Conservation (phyloP, 106 monocot genomes). For the Phalaenopsis equestris region DNA sequence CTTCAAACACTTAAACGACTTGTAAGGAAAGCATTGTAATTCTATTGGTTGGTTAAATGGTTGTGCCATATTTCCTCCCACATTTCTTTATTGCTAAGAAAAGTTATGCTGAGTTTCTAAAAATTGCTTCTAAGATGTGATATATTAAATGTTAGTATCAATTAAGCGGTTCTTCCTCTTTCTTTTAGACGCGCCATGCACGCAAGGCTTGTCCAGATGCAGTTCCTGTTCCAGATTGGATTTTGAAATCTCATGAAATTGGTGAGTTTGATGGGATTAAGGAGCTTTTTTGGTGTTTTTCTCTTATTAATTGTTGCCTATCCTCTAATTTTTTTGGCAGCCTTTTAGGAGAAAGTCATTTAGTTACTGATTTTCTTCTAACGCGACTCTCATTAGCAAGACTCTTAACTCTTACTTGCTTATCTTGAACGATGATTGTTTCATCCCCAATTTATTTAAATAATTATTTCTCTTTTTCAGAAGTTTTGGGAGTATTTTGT, state of each 20-base stretch:
- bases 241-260: slow-evolving; percentile 74
- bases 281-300: not conserved
- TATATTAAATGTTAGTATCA: not conserved
- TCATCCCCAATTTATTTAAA: not conserved
- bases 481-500: not conserved
- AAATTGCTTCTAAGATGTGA: not conserved
- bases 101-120: not conserved
- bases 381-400: not conserved
- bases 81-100: not conserved
- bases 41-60: not conserved
- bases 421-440: not conserved
- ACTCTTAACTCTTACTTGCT: not conserved
- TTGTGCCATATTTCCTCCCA: not conserved
- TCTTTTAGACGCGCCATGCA: slow-evolving; percentile 71
- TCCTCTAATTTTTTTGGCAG: not conserved
- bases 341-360: not conserved
- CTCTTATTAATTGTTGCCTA: not conserved
- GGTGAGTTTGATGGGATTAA: slow-evolving; percentile 24
- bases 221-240: slow-evolving; percentile 81
- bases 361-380: not conserved
- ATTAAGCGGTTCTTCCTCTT: not conserved
- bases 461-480: not conserved
- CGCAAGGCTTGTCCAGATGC: slow-evolving; percentile 82
- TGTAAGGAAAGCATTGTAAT: slow-evolving; percentile 30
- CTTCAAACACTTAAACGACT: slow-evolving; percentile 68